phyloP scores from a whole-genome alignment of 2,329 filamentous ascomycete species.

The Aspergillus terreus region DNA sequence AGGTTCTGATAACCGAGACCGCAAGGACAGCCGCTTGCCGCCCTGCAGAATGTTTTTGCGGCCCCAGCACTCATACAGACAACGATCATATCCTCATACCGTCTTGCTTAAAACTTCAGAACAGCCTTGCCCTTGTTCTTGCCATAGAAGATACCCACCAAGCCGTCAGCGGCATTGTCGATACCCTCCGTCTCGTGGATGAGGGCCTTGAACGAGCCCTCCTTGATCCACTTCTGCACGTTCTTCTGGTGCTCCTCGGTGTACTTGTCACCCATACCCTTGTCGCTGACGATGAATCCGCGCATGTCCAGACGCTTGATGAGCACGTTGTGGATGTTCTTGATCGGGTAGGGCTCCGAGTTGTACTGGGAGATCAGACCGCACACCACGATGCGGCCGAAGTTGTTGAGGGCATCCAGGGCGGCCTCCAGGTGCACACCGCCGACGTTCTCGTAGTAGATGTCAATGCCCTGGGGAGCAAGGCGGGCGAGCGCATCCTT shows the following conservation, averaged over 20 bases:
- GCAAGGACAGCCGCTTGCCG: background rate
- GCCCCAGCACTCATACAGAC: background rate
- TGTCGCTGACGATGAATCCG: conserved; percentile 71
- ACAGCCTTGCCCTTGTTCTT: conserved; percentile 86
- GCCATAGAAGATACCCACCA: conserved; percentile 71
- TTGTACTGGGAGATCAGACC: conserved; percentile 79
- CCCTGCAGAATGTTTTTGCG: conserved; percentile 12
- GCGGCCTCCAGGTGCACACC: conserved; percentile 70
- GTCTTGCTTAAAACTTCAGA: conserved; percentile 57
- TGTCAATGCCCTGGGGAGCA: conserved; percentile 74
- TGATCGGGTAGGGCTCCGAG: conserved; percentile 62
- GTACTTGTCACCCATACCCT: conserved; percentile 65
- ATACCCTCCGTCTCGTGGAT: conserved; percentile 69
- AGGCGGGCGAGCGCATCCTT: conserved; percentile 64
- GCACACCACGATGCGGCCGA: conserved; percentile 63
- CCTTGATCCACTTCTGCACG: conserved; percentile 70
- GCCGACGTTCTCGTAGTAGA: conserved; percentile 79
- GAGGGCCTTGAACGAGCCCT: conserved; percentile 70
- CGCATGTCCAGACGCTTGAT: conserved; percentile 63
- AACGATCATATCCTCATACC: background rate
- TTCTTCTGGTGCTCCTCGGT: conserved; percentile 69
- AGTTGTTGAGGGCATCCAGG: conserved; percentile 59
- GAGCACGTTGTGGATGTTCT: conserved; percentile 63
- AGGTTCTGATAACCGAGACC: background rate
- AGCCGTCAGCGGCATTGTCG: conserved; percentile 69